Evolutionary conservation across 2,329 filamentous ascomycete species (phyloP), one percentile per base, ranked within the genome.

Genomic region (Phaeoacremonium minimum): DNA sequence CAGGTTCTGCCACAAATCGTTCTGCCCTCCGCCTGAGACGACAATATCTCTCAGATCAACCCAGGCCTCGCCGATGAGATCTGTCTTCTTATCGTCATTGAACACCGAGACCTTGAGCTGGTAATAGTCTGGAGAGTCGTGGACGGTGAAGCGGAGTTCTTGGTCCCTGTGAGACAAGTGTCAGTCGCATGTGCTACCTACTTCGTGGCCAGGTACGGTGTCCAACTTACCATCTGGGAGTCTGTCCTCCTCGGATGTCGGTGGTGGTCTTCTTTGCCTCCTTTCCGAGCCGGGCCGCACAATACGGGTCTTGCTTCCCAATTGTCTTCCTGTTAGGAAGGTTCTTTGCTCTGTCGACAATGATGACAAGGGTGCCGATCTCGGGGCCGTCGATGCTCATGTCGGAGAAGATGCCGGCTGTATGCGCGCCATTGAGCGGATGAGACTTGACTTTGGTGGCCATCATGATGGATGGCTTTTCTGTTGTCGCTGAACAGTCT

Each of bases 221-320:
- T 20, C 20, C 4, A 4, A 35, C 80, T 59, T 77, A 96, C 93
- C 93, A 98, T 75, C 78, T 83, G 7, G 93, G 93, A 28, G 93
- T 97, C 64, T 98, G 93, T 29, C 93, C 93, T 46, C 93, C 93
- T 55, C 93, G 77, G 50, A 91, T 82, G 62, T 98, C 93, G 5
- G 91, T 96, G 28, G 85, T 84, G 4, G 93, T 98, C 73, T 96
- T 96, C 69, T 94, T 95, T 32, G 93, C 93, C 64, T 97, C 90
- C 62, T 98, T 98, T 20, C 91, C 93, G 31, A 98, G 67, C 36
- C 93, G 76, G 19, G 89, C 90, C 26, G 93, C 93, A 63, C 90
- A 96, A 63, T 97, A 98, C 0, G 93, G 91, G 58, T 97, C 90
- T 67, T 98, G 93, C 66, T 98, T 98, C 38, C 93, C 93, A 71